Evolutionary conservation across 352 stramenopile species (phyloP), one percentile per base, ranked within the genome.

Genomic region (Thalassiosira exigua): DNA sequence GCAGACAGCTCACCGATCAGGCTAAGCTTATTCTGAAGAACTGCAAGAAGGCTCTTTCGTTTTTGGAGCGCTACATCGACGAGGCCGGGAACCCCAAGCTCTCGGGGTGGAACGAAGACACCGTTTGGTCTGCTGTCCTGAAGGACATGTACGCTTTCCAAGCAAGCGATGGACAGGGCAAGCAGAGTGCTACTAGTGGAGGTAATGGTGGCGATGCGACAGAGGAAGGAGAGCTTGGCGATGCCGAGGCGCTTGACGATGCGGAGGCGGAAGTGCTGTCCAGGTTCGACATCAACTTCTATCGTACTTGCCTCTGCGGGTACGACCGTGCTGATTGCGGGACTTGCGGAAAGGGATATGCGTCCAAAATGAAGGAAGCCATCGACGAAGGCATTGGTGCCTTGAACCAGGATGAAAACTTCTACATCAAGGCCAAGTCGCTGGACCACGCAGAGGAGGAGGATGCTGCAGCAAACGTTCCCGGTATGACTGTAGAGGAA

Each of bases 21-120:
- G 39, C 39, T n/a, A 48, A 48, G 39, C 39, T 48, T n/a, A n/a
- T 48, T n/a, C 11, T 48, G 11, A 48, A 48, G 39, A 48, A 48
- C 39, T 48, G 11, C 39, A 48, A 48, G 39, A 48, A 48, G 39
- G 39, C 39, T n/a, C n/a, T 48, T n/a, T 11, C 39, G 11, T n/a
- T 48, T n/a, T 11, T n/a, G 39, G 11, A 48, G 11, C 11, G n/a
- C 11, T 48, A 17, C 39, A 11, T 48, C 39, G 39, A 48, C 39
- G 39, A 48, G 39, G n/a, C 39, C 39, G 39, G 39, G 11, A 48
- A 11, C 11, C 39, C 39, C 39, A 48, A 48, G 39, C 39, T 48
- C 39, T 48, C 39, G 39, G 39, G 39, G 11, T 48, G 39, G 39
- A 48, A n/a, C 39, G 39, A 48, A n/a, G 39, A 48, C 39, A 11